Evolutionary conservation across 140 eudicot species (phyloP).

Genomic region (Erigeron philadelphicus): DNA sequence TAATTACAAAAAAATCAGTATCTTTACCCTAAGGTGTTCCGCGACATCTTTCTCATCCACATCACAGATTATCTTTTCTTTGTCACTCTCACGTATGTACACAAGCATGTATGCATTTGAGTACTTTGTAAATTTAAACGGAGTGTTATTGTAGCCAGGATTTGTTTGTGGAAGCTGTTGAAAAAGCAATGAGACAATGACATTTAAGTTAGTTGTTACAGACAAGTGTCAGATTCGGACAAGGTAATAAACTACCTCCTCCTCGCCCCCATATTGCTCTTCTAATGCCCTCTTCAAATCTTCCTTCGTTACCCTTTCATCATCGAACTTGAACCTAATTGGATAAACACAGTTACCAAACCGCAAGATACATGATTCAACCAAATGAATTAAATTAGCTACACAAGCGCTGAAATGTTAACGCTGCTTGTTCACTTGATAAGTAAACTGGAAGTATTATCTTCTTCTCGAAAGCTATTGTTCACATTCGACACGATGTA

Average conservation of each 20-base stretch:
- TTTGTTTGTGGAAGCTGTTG: constrained; percentile 69
- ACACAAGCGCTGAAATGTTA: no score
- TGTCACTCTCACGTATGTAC: constrained; percentile 80
- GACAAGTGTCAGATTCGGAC: not conserved
- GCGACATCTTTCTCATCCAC: constrained; percentile 86
- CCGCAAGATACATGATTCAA: not conserved
- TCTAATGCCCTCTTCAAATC: constrained; percentile 70
- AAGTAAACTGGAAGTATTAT: not conserved
- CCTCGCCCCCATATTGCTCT: constrained; percentile 91
- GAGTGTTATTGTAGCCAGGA: constrained; percentile 76
- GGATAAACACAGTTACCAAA: constrained; percentile 4
- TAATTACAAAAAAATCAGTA: constrained; percentile 7
- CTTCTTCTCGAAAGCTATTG: not conserved
- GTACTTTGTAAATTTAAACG: constrained; percentile 71
- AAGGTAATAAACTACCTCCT: constrained; percentile 44
- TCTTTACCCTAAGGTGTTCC: constrained; percentile 66
- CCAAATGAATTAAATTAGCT: not conserved
- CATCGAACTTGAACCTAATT: constrained; percentile 77
- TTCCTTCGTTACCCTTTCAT: constrained; percentile 85
- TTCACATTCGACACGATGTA: not conserved
- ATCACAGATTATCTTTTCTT: constrained; percentile 80
- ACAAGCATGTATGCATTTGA: constrained; percentile 97
- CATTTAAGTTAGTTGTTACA: constrained; percentile 9
- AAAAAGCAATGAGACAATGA: not conserved
- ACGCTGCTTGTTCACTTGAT: not conserved